Conservation (phyloP, 2,329 filamentous ascomycete species). For the Alternaria brassicae region DNA sequence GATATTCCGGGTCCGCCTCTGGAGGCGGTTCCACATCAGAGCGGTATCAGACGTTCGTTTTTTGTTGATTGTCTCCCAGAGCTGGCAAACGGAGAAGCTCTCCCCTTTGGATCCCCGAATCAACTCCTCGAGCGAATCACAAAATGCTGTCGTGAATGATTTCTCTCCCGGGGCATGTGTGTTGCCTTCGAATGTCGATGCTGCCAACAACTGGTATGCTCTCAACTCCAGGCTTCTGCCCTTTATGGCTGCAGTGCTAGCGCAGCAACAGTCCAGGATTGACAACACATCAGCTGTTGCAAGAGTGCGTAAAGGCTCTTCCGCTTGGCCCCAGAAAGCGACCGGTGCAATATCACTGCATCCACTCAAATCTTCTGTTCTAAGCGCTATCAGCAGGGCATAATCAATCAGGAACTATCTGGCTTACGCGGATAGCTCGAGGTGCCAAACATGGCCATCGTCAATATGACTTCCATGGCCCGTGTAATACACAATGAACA, state of each 20-base stretch:
- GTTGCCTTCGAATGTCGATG: neutral
- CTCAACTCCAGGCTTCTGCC: conserved; percentile 1
- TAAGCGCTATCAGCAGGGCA: too few species aligned
- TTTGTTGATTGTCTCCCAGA: neutral
- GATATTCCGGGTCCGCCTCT: too few species aligned
- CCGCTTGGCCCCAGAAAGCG: too few species aligned
- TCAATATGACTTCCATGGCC: too few species aligned
- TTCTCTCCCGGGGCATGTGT: neutral
- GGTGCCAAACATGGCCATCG: too few species aligned
- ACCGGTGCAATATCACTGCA: too few species aligned
- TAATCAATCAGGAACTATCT: too few species aligned
- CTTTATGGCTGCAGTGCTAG: conserved; percentile 32
- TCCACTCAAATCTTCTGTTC: too few species aligned
- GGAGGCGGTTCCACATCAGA: neutral
- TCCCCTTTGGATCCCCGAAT: neutral
- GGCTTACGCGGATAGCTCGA: too few species aligned
- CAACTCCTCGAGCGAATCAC: neutral
- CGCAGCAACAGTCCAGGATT: conserved; percentile 34
- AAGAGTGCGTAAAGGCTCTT: too few species aligned
- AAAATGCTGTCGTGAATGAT: neutral
- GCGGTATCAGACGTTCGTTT: neutral
- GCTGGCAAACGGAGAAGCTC: neutral
- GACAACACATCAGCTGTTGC: too few species aligned
- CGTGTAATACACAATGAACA: too few species aligned
- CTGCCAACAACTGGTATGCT: conserved; percentile 16